Evolutionary conservation across 2,329 filamentous ascomycete genomes (phyloP).

Genomic region (Zopfia rhizophila): DNA sequence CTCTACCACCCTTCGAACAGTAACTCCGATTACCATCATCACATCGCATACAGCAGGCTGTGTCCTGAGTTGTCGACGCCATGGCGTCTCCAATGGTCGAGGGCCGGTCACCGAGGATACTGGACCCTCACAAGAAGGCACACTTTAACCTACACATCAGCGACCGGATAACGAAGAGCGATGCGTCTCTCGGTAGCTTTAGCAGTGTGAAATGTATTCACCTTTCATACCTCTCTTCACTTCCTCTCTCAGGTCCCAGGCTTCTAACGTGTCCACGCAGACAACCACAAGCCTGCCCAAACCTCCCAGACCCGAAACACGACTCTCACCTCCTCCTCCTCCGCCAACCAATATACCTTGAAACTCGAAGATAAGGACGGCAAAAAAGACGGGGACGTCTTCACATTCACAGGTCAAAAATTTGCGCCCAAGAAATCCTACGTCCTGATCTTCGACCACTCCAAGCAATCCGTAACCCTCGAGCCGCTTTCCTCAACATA

Average conservation of each 20-base stretch:
- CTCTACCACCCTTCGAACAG: no score
- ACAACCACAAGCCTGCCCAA: constrained; percentile 59
- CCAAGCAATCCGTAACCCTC: constrained; percentile 79
- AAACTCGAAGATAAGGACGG: constrained; percentile 40
- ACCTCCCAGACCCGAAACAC: constrained; percentile 40
- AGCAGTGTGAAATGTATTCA: constrained; percentile 52
- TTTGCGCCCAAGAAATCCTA: constrained; percentile 44
- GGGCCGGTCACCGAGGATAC: constrained; percentile 26
- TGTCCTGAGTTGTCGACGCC: no score
- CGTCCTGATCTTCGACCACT: constrained; percentile 78
- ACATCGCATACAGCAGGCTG: no score
- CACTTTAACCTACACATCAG: constrained; percentile 50
- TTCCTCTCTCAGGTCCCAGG: constrained; percentile 7
- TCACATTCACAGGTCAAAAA: constrained; percentile 53
- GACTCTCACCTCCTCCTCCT: constrained; percentile 35
- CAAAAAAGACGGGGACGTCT: constrained; percentile 43
- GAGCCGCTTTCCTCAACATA: constrained; percentile 85
- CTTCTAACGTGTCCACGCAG: constrained; percentile 27
- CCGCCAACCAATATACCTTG: constrained; percentile 39
- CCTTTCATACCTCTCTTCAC: not conserved
- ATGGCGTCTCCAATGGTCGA: constrained; percentile 53
- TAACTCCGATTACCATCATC: no score
- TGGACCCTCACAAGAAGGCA: constrained; percentile 52
- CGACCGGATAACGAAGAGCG: constrained; percentile 42
- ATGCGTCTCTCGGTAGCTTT: constrained; percentile 27